Evolutionary conservation across 345 rosid genomes (phyloP).

Genomic region (Schrenkiella parvula): DNA sequence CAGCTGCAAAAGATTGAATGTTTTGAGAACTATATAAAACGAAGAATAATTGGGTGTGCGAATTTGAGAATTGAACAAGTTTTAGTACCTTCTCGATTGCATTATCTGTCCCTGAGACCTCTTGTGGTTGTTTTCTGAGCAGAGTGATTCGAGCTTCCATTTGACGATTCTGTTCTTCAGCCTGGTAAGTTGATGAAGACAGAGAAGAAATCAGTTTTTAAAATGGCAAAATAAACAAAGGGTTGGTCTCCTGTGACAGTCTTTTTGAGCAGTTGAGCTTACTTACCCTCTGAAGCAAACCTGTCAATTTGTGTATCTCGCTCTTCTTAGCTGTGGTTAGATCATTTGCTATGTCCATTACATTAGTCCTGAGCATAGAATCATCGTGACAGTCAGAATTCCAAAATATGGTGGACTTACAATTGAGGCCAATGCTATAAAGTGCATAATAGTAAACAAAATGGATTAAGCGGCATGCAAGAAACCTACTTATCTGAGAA

Average conservation of each 20-base stretch:
- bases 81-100: conserved; percentile 43
- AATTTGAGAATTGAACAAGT: not conserved
- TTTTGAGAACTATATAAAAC: not conserved
- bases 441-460: not conserved
- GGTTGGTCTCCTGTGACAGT: not conserved
- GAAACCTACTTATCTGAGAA: conserved; percentile 59
- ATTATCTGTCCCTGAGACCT: conserved; percentile 33
- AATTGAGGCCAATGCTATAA: not conserved
- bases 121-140: conserved; percentile 42
- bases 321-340: conserved; percentile 49
- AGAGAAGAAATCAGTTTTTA: not conserved
- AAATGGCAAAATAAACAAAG: not conserved
- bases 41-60: not conserved
- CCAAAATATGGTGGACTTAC: not conserved
- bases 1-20: conserved; percentile 35
- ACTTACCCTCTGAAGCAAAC: conserved; percentile 54
- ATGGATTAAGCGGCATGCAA: not conserved
- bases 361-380: conserved; percentile 52
- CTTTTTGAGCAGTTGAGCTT: not conserved
- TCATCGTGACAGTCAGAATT: not conserved
- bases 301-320: conserved; percentile 51
- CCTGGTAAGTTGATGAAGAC: conserved; percentile 34
- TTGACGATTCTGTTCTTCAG: conserved; percentile 53
- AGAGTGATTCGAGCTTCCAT: conserved; percentile 39
- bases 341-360: conserved; percentile 46